Percentiles rank a stretch among this genome's conserved stretches.
These are phyloP conservation scores for Gaeumannomyces tritici DNA, from an alignment of 2,329 filamentous ascomycete genomes.

Conservation along the genomic window DNA sequence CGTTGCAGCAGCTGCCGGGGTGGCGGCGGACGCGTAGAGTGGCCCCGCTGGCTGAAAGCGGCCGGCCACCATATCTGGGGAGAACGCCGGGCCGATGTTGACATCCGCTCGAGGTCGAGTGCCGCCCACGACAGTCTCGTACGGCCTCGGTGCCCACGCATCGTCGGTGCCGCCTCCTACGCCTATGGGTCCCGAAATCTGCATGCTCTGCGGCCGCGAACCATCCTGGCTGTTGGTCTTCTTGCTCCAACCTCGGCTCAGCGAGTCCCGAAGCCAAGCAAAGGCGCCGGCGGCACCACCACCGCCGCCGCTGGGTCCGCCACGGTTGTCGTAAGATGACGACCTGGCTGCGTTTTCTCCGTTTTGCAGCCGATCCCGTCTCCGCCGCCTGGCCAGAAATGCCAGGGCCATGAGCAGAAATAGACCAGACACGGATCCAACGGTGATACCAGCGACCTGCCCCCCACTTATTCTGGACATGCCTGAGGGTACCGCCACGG, in stretches of 20 bases:
- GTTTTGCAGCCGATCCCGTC: conserved; percentile 26
- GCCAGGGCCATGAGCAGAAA: conserved; percentile 38
- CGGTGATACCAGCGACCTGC: conserved; percentile 48
- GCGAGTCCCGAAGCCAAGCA: conserved; percentile 25
- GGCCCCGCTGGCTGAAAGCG: conserved; percentile 10
- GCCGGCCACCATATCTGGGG: conserved; percentile 17
- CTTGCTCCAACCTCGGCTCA: conserved; percentile 16
- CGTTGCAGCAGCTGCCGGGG: background rate
- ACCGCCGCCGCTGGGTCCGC: background rate
- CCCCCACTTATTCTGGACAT: conserved; percentile 20
- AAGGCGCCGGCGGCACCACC: conserved; percentile 23
- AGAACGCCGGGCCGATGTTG: conserved; percentile 34
- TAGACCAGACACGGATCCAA: conserved; percentile 41
- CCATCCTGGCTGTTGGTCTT: conserved; percentile 7
- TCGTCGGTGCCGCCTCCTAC: conserved; percentile 5
- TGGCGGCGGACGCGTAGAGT: background rate
- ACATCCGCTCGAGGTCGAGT: conserved; percentile 13
- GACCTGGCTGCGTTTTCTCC: conserved; percentile 13
- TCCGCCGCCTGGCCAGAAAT: conserved; percentile 29
- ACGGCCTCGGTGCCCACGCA: conserved; percentile 1
- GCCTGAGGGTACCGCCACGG: background rate
- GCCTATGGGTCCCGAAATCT: conserved; percentile 32
- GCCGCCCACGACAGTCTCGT: conserved; percentile 9
- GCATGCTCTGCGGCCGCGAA: conserved; percentile 16
- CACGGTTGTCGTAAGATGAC: background rate